phyloP scores from a whole-genome alignment of 495 filamentous ascomycete genomes.

The Penicillium lagena region DNA sequence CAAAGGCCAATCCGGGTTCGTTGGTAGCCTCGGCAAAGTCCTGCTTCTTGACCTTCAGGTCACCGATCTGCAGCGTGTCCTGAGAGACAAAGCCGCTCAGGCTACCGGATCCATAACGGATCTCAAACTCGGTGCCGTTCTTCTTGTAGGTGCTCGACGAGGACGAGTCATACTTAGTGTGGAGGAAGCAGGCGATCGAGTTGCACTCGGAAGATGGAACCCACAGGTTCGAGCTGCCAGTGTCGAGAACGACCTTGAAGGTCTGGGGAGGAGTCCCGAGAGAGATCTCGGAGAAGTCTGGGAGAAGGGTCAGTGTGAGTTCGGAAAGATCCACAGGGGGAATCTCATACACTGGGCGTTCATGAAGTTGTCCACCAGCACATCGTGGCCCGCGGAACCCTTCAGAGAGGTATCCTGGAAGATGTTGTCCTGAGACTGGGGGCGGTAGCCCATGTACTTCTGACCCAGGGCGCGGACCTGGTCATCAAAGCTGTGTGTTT shows the following conservation, averaged over 20 bases:
- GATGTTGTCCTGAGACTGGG: constrained; percentile 59
- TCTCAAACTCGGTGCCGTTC: constrained; percentile 90
- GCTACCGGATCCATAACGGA: constrained; percentile 92
- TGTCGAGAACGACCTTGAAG: constrained; percentile 99
- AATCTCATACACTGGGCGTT: constrained; percentile 80
- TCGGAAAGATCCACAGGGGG: neutral
- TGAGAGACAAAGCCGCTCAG: constrained; percentile 91
- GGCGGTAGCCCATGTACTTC: constrained; percentile 83
- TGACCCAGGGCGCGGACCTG: constrained; percentile 74
- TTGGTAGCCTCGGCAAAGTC: constrained; percentile 91
- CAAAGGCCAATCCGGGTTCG: constrained; percentile 95
- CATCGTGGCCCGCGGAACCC: constrained; percentile 62
- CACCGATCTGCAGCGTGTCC: constrained; percentile 80
- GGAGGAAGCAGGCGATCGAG: constrained; percentile 97
- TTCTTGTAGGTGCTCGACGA: constrained; percentile 86
- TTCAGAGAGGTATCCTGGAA: constrained; percentile 71
- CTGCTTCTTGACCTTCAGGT: constrained; percentile 78
- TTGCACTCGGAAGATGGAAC: constrained; percentile 86
- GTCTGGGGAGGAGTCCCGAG: constrained; percentile 87
- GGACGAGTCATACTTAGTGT: constrained; percentile 91
- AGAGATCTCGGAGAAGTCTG: constrained; percentile 95
- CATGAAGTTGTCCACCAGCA: constrained; percentile 94
- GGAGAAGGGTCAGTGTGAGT: constrained; percentile 13
- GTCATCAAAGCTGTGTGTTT: constrained; percentile 59
- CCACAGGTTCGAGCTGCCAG: constrained; percentile 98